Conservation (phyloP, 108 stramenopile species). For the Cyclotella distinguenda region DNA sequence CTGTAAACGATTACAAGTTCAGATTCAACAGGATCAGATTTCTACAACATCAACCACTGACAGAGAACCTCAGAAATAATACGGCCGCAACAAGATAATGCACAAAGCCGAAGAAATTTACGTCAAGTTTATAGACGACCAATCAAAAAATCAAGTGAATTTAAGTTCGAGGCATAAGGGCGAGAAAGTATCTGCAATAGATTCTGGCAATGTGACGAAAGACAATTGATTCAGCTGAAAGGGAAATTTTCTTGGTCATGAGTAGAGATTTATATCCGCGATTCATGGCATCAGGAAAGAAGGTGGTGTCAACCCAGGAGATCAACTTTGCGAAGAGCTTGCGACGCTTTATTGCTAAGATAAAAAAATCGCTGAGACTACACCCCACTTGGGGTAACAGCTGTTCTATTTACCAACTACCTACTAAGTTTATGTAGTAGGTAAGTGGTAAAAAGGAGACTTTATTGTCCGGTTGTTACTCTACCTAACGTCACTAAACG, state of each 20-base stretch:
- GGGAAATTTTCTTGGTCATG: conserved; percentile 52
- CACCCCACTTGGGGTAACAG: too few species aligned
- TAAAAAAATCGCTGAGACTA: too few species aligned
- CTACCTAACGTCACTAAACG: too few species aligned
- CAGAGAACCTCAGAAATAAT: not conserved
- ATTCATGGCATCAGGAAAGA: conserved; percentile 33
- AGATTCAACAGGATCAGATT: conserved; percentile 26
- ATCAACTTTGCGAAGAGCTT: too few species aligned
- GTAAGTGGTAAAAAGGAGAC: too few species aligned
- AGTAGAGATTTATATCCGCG: conserved; percentile 45
- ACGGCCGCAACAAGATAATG: too few species aligned
- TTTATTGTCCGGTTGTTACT: too few species aligned
- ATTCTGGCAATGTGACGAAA: conserved; percentile 16
- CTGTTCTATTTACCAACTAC: too few species aligned
- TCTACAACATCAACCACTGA: not conserved
- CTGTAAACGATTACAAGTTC: conserved; percentile 46
- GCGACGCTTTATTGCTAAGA: too few species aligned
- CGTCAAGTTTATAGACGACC: conserved; percentile 23
- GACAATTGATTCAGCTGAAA: conserved; percentile 43
- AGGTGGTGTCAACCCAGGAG: not conserved
- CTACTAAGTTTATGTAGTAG: too few species aligned
- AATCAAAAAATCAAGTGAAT: conserved; percentile 43
- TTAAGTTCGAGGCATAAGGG: conserved; percentile 33
- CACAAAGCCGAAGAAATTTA: conserved; percentile 31
- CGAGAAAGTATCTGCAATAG: conserved; percentile 33